Conservation (phyloP, 2,329 filamentous ascomycete species). For the Stagonosporopsis rhizophila region DNA sequence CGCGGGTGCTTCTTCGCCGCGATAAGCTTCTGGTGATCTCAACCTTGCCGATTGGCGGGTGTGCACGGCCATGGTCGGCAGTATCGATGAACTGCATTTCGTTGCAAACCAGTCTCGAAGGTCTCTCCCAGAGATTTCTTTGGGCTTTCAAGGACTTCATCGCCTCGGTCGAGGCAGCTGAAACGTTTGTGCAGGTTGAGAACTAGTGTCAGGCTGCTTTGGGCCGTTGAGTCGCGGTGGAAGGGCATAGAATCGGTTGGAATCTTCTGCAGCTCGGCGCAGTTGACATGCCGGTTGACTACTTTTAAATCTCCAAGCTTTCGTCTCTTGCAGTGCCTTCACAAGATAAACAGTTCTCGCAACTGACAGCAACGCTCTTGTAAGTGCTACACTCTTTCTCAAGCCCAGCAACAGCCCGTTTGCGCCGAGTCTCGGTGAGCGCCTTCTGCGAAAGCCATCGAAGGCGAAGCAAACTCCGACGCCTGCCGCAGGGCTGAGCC, state of each 20-base stretch:
- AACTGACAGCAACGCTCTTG: slow-evolving; percentile 10
- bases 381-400: slow-evolving; percentile 9
- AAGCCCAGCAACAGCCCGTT: slow-evolving; percentile 4
- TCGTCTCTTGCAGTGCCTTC: slow-evolving; percentile 21
- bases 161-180: not conserved
- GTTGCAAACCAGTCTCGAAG: not conserved
- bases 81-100: slow-evolving; percentile 10
- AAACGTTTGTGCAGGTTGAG: slow-evolving; percentile 21
- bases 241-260: slow-evolving; percentile 45
- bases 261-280: slow-evolving; percentile 48
- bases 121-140: not conserved
- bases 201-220: slow-evolving; percentile 22
- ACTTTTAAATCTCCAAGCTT: slow-evolving; percentile 43
- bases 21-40: slow-evolving; percentile 26
- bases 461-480: slow-evolving; percentile 18
- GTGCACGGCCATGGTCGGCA: slow-evolving; percentile 6
- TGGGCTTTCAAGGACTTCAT: not conserved
- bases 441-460: slow-evolving; percentile 14
- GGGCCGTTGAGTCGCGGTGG: slow-evolving; percentile 41
- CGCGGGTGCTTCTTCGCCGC: slow-evolving; percentile 11
- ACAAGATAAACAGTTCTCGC: slow-evolving; percentile 14
- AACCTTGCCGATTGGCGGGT: slow-evolving; percentile 22
- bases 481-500: slow-evolving; percentile 27
- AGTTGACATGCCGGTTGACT: slow-evolving; percentile 41
- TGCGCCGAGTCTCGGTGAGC: slow-evolving; percentile 30